Evolutionary conservation across 306 rosid genomes (phyloP).

Genomic region (Prunus fruticosa): DNA sequence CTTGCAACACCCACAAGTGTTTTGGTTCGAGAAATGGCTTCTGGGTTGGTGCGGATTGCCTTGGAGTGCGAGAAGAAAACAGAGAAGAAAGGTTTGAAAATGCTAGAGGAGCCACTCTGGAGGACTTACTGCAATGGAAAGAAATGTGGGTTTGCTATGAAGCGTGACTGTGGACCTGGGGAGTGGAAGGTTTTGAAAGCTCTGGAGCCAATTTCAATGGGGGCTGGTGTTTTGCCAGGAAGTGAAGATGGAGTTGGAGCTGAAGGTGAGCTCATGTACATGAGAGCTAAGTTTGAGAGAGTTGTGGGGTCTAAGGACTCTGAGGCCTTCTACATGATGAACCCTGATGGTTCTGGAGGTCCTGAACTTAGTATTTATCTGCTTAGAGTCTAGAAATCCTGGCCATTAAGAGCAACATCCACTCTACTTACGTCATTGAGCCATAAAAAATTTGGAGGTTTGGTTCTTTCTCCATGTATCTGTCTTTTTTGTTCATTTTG

Average conservation of each 20-base stretch:
- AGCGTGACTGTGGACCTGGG: slow-evolving; percentile 53
- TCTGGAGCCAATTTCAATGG: slow-evolving; percentile 79
- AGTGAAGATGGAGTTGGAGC: slow-evolving; percentile 32
- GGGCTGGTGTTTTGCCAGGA: slow-evolving; percentile 74
- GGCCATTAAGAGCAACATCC: too few species aligned
- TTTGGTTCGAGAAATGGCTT: slow-evolving; percentile 80
- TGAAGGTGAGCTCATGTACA: slow-evolving; percentile 81
- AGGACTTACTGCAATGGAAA: slow-evolving; percentile 80
- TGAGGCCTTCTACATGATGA: slow-evolving; percentile 85
- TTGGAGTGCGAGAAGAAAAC: slow-evolving; percentile 66
- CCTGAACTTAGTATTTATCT: slow-evolving; percentile 88
- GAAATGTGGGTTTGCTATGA: slow-evolving; percentile 67
- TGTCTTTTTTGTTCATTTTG: not conserved
- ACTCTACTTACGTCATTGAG: not conserved
- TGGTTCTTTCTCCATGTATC: not conserved
- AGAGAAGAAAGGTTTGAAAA: slow-evolving; percentile 12
- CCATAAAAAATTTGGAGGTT: not conserved
- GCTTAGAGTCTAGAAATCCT: slow-evolving; percentile 55
- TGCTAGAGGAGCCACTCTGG: slow-evolving; percentile 65
- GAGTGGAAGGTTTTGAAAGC: slow-evolving; percentile 81
- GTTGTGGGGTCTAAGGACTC: slow-evolving; percentile 88
- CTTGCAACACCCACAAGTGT: slow-evolving; percentile 73
- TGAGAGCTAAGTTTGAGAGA: slow-evolving; percentile 87
- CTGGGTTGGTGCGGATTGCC: slow-evolving; percentile 78
- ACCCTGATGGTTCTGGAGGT: slow-evolving; percentile 68